Evolutionary conservation across 2,329 filamentous ascomycete genomes (phyloP), one percentile per base, ranked within the genome.

Genomic region (Colletotrichum orbiculare): DNA sequence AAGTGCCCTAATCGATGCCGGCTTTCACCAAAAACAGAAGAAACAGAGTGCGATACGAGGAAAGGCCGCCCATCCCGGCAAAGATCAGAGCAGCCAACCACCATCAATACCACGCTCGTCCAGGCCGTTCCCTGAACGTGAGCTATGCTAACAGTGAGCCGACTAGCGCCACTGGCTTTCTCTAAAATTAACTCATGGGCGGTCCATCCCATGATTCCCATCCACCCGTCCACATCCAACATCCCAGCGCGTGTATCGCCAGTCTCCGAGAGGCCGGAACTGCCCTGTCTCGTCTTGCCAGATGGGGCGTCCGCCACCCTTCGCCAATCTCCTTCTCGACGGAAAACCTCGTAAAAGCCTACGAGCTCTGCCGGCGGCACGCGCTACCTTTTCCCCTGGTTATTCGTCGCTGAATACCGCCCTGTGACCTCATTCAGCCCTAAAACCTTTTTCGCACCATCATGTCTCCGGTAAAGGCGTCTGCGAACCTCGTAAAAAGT

Each of bases 181-280:
- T 63, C 63, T 57, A 66, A 56, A 66, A 45, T 66, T 66, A 63
- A 63, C 47, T 39, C 45, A 17, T 48, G 42, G n/a, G 15, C 11
- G 48, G 45, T 12, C 41, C 46, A 55, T 50, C 17, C 54, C 60
- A 47, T 17, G 17, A 17, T 17, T 17, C 17, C 17, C 17, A 17
- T 17, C 17, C 17, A 17, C 17, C 17, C 17, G 17, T 17, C 57
- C 50, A 25, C 25, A 25, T 25, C 4, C 25, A 25, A 25, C 25
- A 25, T 25, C 25, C 25, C 25, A 25, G 25, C 25, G 25, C 25
- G 4, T 25, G 34, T 60, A 54, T 60, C 35, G 25, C 41, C 46
- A 46, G 50, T 52, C 50, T 39, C 46, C 58, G 41, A 62, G 15
- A 25, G 6, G 17, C 38, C 10, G n/a, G 13, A 15, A 46, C 43